These are phyloP conservation scores for Lentinula detonsa DNA, from an alignment of 768 basidiomycete species.

Conservation along the genomic window DNA sequence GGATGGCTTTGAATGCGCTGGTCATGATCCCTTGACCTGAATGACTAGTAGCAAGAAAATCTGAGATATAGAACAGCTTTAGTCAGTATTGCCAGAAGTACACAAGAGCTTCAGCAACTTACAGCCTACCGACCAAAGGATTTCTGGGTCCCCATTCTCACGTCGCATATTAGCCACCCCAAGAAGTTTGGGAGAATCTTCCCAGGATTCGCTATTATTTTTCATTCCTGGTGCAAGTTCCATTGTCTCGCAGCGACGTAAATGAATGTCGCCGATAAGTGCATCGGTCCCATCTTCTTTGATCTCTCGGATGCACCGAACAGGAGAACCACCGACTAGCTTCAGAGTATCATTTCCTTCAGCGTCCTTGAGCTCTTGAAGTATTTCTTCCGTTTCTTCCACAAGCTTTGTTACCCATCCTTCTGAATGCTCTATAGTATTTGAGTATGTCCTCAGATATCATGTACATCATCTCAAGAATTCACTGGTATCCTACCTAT, in stretches of 20 bases:
- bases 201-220: conserved; percentile 29
- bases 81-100: background rate
- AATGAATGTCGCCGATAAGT: conserved; percentile 41
- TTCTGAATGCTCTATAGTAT: conserved; percentile 27
- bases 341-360: conserved; percentile 17
- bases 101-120: conserved; percentile 11
- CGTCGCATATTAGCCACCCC: conserved; percentile 35
- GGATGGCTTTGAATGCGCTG: conserved; percentile 47
- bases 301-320: conserved; percentile 48
- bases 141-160: conserved; percentile 43
- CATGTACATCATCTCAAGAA: background rate
- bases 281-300: conserved; percentile 47
- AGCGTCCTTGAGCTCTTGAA: conserved; percentile 25
- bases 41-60: conserved; percentile 53
- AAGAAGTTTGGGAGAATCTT: conserved; percentile 12
- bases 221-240: conserved; percentile 21
- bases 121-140: conserved; percentile 63
- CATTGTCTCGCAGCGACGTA: conserved; percentile 25
- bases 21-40: conserved; percentile 73
- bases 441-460: background rate
- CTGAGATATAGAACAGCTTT: conserved; percentile 22
- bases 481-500: conserved; percentile 16
- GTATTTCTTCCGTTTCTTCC: conserved; percentile 19
- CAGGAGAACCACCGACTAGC: conserved; percentile 39
- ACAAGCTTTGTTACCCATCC: conserved; percentile 21